Evolutionary conservation across 305 asterid genomes (phyloP).

Genomic region (Fraxinus xanthoxyloides): DNA sequence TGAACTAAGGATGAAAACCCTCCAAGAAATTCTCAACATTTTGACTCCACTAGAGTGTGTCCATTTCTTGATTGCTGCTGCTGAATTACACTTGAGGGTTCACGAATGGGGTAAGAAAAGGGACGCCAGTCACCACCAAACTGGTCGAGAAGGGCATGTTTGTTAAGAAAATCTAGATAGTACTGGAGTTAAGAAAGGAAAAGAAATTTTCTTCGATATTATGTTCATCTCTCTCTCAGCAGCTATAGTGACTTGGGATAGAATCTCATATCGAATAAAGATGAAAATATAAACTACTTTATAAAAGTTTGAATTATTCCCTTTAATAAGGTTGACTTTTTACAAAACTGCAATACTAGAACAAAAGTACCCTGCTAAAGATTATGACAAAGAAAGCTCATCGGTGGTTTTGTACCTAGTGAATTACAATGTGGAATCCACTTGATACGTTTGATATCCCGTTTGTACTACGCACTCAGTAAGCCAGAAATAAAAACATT

Average conservation of each 20-base stretch:
- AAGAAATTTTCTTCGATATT: no score
- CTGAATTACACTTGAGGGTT: conserved; percentile 56
- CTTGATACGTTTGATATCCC: background rate
- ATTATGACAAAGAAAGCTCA: no score
- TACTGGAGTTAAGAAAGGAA: background rate
- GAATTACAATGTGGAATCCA: no score
- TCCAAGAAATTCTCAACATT: conserved; percentile 20
- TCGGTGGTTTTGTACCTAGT: no score
- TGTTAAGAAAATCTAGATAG: background rate
- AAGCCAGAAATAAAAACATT: background rate
- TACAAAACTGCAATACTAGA: no score
- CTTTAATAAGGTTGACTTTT: no score
- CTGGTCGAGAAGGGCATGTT: background rate
- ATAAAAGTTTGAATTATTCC: no score
- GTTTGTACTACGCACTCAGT: background rate
- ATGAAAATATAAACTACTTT: no score
- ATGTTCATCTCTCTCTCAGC: no score
- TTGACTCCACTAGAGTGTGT: conserved; percentile 39
- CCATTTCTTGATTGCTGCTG: conserved; percentile 60
- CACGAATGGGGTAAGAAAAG: conserved; percentile 53
- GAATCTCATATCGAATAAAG: no score
- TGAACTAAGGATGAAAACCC: conserved; percentile 46
- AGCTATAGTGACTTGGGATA: no score
- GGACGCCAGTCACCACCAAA: conserved; percentile 27
- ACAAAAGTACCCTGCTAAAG: no score